A percentile compares a stretch with the other conserved stretches of the same genome.
Evolutionary conservation across 106 monocot species (phyloP).

Genomic region (Dendrobium chrysotoxum): DNA sequence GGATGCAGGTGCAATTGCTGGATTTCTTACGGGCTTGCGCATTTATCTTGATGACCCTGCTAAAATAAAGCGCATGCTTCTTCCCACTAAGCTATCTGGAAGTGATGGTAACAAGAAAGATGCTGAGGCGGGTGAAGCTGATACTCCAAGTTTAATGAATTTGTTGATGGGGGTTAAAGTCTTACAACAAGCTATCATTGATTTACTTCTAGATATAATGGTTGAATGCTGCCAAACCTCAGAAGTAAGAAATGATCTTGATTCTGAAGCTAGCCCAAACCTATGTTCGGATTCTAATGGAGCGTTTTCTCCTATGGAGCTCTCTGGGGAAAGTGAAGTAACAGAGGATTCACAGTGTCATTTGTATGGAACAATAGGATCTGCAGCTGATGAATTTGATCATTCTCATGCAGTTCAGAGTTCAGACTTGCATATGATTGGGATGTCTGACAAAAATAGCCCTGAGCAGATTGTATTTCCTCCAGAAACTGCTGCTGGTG

Average conservation of each 20-base stretch:
- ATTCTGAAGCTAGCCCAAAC: constrained; percentile 39
- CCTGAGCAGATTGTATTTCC: constrained; percentile 46
- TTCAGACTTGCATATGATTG: constrained; percentile 38
- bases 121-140: constrained; percentile 36
- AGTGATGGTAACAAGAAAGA: constrained; percentile 49
- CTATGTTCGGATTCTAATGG: constrained; percentile 37
- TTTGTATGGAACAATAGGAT: constrained; percentile 41
- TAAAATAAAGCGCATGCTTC: constrained; percentile 85
- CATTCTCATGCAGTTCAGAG: constrained; percentile 53
- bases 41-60: constrained; percentile 88
- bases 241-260: constrained; percentile 35
- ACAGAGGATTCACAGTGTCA: constrained; percentile 31
- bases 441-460: constrained; percentile 19
- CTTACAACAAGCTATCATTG: constrained; percentile 85
- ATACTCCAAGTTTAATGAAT: constrained; percentile 77
- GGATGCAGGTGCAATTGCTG: constrained; percentile 87
- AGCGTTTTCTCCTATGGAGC: constrained; percentile 35
- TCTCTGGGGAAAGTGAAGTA: constrained; percentile 24
- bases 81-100: constrained; percentile 68
- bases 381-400: constrained; percentile 34
- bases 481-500: constrained; percentile 50
- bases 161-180: constrained; percentile 87
- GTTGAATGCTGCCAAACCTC: constrained; percentile 94
- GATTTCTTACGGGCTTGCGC: constrained; percentile 73
- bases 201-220: constrained; percentile 95